Base-by-base conservation (phyloP, 305 asterid species). In the Ilex paraguariensis region DNA sequence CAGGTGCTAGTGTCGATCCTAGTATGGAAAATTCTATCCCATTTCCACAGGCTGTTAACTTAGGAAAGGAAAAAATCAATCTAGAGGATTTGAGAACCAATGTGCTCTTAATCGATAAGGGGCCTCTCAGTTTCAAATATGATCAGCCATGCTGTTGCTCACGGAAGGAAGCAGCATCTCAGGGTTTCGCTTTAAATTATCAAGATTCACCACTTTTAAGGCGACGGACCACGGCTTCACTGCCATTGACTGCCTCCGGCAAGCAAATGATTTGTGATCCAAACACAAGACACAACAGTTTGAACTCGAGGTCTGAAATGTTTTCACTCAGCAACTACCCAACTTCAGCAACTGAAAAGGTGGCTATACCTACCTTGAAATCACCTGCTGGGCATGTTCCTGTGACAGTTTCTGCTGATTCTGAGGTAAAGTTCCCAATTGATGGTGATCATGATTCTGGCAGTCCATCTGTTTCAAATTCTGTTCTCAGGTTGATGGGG, bases 401-500 rank as follows among this genome's bases (percentile, higher is more conserved):
- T 32, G 51, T 36, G 16, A 65, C 48, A 31, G 68, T 70, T 62
- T 77, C 77, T 64, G 70, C 61, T 66, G 78, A 72, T 72, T 70
- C 81, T 9, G 87, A 77, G 44, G 60, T 74, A 59, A 78, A 67
- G 77, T 70, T 75, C 67, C 77, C 64, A 54, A 62, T 51, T 56
- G 42, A 53, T 52, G 76, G 69, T 31, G 84, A 70, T 72, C 58
- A 70, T 14, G 82, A 79, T 57, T 74, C 83, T 30, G 79, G 77
- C 17, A 79, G 87, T 62, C 90, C 95, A 2, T 66, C 92, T 30
- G 73, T 83, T 31, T 64, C 90, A 13, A 90, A 66, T 79, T 86
- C 95, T 30, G 84, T 91, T 42, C 75, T 91, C 67, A 79, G 98
- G 73, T 80, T 91, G 73, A 91, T 91, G 98, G 98, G 98, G 16